Conservation (phyloP, 2,329 filamentous ascomycete genomes). For the Phialemoniopsis sp. region DNA sequence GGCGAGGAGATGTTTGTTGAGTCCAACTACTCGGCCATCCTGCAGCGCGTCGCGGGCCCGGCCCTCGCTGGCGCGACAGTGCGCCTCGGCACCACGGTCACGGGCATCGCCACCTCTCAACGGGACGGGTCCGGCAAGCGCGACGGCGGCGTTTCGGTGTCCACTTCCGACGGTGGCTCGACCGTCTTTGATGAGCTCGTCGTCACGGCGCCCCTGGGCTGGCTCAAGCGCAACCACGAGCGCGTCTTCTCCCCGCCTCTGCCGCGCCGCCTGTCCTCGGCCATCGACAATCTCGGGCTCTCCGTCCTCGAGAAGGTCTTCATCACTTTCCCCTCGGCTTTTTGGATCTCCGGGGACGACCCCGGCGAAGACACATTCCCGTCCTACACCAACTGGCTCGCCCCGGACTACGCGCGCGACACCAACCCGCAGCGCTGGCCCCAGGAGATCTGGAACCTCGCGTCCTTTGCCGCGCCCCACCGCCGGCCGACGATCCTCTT, state of each 20-base stretch:
- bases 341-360: slow-evolving; percentile 12
- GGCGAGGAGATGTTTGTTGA: slow-evolving; percentile 60
- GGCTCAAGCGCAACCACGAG: slow-evolving; percentile 41
- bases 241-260: slow-evolving; percentile 37
- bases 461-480: slow-evolving; percentile 7
- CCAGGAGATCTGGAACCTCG: slow-evolving; percentile 4
- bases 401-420: slow-evolving; percentile 2
- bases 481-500: slow-evolving; percentile 63
- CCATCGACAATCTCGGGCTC: slow-evolving; percentile 31
- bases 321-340: slow-evolving; percentile 17
- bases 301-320: slow-evolving; percentile 20
- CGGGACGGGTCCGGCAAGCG: slow-evolving; percentile 18
- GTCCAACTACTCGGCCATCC: slow-evolving; percentile 55
- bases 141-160: slow-evolving; percentile 33
- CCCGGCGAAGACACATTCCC: background rate
- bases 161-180: slow-evolving; percentile 24
- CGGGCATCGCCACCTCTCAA: slow-evolving; percentile 12
- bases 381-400: slow-evolving; percentile 1
- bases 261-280: slow-evolving; percentile 30
- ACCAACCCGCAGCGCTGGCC: slow-evolving; percentile 5
- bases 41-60: slow-evolving; percentile 43
- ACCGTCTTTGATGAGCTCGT: slow-evolving; percentile 45
- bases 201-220: slow-evolving; percentile 47
- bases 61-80: slow-evolving; percentile 44
- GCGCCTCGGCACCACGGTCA: slow-evolving; percentile 36